Evolutionary conservation across 106 monocot genomes (phyloP).

Genomic region (Xerophyta viscosa): DNA sequence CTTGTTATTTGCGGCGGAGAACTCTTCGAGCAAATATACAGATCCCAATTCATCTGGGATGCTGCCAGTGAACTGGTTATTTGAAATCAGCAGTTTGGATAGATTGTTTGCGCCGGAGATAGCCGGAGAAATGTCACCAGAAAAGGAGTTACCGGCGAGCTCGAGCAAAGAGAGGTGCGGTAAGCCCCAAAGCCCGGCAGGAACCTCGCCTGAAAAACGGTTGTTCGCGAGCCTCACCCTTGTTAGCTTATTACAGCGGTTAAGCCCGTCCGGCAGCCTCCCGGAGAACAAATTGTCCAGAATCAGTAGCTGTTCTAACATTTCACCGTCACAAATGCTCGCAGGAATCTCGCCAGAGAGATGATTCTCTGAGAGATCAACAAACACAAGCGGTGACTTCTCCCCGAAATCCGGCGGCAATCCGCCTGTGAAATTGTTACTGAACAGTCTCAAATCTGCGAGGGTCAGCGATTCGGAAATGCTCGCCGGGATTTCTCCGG

Average conservation of each 20-base stretch:
- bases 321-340: conserved; percentile 19
- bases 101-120: conserved; percentile 26
- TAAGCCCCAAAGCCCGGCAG: conserved; percentile 30
- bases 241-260: conserved; percentile 14
- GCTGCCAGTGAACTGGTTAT: conserved; percentile 31
- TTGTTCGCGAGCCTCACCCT: conserved; percentile 37
- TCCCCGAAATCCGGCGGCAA: conserved; percentile 25
- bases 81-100: conserved; percentile 22
- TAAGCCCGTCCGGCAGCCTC: conserved; percentile 19
- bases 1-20: conserved; percentile 29
- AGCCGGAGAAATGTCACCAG: conserved; percentile 29
- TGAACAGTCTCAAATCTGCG: conserved; percentile 25
- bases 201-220: conserved; percentile 32
- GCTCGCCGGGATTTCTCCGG: conserved; percentile 23
- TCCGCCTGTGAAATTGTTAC: conserved; percentile 21
- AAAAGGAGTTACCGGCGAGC: conserved; percentile 24
- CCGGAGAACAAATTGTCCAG: conserved; percentile 36
- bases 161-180: conserved; percentile 40
- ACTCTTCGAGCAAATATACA: conserved; percentile 11
- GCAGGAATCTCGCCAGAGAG: conserved; percentile 31
- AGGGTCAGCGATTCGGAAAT: conserved; percentile 12
- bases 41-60: conserved; percentile 30
- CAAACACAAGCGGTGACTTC: conserved; percentile 14
- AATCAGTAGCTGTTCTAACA: conserved; percentile 25
- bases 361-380: conserved; percentile 41